These are phyloP conservation scores for Rutstroemia sp. DNA, from an alignment of 2,329 filamentous ascomycete genomes.

Conservation along the genomic window DNA sequence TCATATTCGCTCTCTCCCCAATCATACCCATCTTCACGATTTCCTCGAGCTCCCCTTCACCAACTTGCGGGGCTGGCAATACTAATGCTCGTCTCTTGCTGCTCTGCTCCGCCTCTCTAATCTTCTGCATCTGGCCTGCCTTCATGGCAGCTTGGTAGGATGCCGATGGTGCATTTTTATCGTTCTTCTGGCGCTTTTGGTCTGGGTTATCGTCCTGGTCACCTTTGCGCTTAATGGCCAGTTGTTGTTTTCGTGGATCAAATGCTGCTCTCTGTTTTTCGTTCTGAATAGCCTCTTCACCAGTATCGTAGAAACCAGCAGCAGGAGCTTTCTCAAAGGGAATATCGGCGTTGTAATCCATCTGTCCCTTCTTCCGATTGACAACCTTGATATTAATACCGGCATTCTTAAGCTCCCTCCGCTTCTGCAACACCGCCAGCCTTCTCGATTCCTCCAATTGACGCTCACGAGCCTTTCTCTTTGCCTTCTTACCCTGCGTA, in stretches of 20 bases:
- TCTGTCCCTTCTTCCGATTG: constrained; percentile 87
- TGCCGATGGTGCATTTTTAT: constrained; percentile 72
- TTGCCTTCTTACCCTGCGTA: constrained; percentile 98
- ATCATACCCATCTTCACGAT: constrained; percentile 98
- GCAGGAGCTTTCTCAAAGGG: constrained; percentile 92
- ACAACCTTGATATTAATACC: constrained; percentile 97
- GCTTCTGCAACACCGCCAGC: constrained; percentile 85
- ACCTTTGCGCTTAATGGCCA: constrained; percentile 87
- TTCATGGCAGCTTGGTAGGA: constrained; percentile 83
- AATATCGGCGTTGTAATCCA: constrained; percentile 99
- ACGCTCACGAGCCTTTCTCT: constrained; percentile 90
- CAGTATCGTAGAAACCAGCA: constrained; percentile 87
- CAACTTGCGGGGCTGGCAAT: constrained; percentile 83
- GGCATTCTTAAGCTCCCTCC: constrained; percentile 91
- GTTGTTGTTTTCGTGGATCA: constrained; percentile 86
- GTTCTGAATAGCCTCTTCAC: constrained; percentile 72
- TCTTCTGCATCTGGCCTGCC: constrained; percentile 88
- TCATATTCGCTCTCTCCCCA: constrained; percentile 73
- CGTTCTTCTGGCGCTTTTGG: constrained; percentile 78
- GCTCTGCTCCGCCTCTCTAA: constrained; percentile 92
- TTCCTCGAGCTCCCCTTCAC: constrained; percentile 87
- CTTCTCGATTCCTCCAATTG: constrained; percentile 92
- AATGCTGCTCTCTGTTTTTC: constrained; percentile 79
- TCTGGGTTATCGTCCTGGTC: constrained; percentile 77
- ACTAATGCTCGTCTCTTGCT: constrained; percentile 83